Base-by-base conservation (phyloP, 2,329 filamentous ascomycete species). In the Pyrenophora graminea region DNA sequence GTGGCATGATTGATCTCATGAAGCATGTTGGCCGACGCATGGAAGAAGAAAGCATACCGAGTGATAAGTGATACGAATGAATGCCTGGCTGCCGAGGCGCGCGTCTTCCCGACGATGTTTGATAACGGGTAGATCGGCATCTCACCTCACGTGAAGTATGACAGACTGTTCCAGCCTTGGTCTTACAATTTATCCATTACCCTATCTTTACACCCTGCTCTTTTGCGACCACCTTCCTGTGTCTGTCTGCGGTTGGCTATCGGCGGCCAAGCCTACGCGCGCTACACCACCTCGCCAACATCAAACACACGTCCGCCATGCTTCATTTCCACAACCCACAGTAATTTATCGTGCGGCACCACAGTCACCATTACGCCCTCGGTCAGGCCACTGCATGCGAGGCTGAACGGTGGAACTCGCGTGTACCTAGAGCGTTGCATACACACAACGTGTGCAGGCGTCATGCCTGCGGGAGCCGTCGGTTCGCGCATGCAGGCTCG, bases 381-480 rank as follows among this genome's bases (percentile, higher is more conserved):
- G 25, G 12, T 39, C 15, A 42, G 34, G 37, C 43, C 38, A 43
- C 38, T 41, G 43, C 33, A 39, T 40, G 39, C 39, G 45, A 40
- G 39, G 42, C 39, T 41, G 18, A 41, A 25, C 25, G 27, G 27
- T 31, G 17, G 34, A 15, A 27, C 39, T 45, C 31, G 42, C 39
- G 30, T 37, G 18, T 25, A 23, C 21, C 7, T 43, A 31, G 30
- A 19, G 13, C 19, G 27, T 39, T 51, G 40, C 40, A 42, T 49
- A 42, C 46, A 46, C 33, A 53, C 45, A 58, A 58, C 51, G 51
- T 55, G 57, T 53, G 48, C 46, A 55, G 55, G 55, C 61, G 59
- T 58, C 42, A 52, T 50, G 56, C 58, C 54, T 55, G 49, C 62
- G 61, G 33, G 45, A 48, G 42, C 49, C 50, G 56, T 57, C 27